Conservation (phyloP, 1,139 yeast species). For the Diutina scorzettiae region DNA sequence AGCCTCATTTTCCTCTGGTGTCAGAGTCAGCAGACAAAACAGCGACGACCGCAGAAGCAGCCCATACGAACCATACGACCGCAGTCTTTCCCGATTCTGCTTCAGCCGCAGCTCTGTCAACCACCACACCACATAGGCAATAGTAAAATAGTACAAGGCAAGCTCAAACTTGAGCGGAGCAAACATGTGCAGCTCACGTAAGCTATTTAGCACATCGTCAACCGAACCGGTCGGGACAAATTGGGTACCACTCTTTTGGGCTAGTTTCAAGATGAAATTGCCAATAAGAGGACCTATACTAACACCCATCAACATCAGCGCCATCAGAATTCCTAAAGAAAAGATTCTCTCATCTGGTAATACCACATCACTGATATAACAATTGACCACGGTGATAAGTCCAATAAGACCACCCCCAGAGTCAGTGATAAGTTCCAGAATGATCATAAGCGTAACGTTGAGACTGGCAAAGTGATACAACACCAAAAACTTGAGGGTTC, state of each 20-base stretch:
- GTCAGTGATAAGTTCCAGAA: constrained; percentile 29
- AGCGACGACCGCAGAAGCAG: not conserved
- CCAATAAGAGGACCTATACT: constrained; percentile 57
- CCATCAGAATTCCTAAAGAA: constrained; percentile 43
- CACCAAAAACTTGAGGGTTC: constrained; percentile 14
- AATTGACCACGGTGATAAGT: constrained; percentile 38
- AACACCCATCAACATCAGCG: constrained; percentile 47
- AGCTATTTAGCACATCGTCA: not conserved
- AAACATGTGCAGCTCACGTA: constrained; percentile 13
- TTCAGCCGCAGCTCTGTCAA: constrained; percentile 51
- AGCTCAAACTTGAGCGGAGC: constrained; percentile 23
- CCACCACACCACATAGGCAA: constrained; percentile 22
- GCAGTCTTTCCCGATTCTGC: constrained; percentile 19
- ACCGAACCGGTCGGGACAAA: not conserved
- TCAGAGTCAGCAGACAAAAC: not conserved
- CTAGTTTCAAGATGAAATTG: constrained; percentile 17
- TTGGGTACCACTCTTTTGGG: not conserved
- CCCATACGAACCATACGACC: not conserved
- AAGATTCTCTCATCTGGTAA: constrained; percentile 42
- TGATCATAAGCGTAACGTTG: constrained; percentile 21
- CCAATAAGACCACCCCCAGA: constrained; percentile 45
- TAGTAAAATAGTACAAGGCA: constrained; percentile 13
- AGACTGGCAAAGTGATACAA: constrained; percentile 21
- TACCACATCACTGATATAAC: constrained; percentile 57
- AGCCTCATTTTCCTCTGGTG: not conserved